These are phyloP conservation scores for Ploettnerulaceae sp. DNA, from an alignment of 2,329 filamentous ascomycete species.

Conservation along the genomic window DNA sequence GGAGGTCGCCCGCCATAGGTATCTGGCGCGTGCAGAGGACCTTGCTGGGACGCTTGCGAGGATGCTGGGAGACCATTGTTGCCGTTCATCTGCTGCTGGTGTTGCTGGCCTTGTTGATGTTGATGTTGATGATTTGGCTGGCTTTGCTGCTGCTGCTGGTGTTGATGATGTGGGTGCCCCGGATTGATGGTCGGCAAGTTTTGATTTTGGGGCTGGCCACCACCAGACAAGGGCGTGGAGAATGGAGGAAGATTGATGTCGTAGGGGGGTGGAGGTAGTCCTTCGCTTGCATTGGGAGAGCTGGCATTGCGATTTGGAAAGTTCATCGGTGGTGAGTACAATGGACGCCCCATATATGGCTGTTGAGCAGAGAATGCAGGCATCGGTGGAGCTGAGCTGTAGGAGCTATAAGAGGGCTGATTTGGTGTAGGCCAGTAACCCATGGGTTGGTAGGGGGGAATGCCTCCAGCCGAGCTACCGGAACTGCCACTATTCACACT, in stretches of 20 bases:
- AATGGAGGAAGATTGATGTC: constrained; percentile 61
- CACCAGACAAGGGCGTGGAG: constrained; percentile 52
- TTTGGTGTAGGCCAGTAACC: constrained; percentile 54
- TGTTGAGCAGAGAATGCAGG: constrained; percentile 30
- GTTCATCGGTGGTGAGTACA: constrained; percentile 53
- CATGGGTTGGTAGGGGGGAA: constrained; percentile 52
- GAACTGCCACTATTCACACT: constrained; percentile 57
- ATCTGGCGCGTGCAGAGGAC: constrained; percentile 55
- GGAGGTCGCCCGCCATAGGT: constrained; percentile 52
- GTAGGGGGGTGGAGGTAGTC: constrained; percentile 62
- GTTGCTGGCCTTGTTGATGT: constrained; percentile 30
- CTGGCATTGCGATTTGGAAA: constrained; percentile 50
- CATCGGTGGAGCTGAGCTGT: constrained; percentile 46
- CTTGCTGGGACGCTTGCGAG: constrained; percentile 46
- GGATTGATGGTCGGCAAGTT: constrained; percentile 34
- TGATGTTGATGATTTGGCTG: constrained; percentile 32
- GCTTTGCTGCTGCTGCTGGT: constrained; percentile 21
- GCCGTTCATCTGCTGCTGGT: constrained; percentile 33
- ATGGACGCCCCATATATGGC: constrained; percentile 41
- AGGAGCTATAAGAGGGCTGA: constrained; percentile 46
- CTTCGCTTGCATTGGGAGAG: constrained; percentile 57
- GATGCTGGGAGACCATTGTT: constrained; percentile 42
- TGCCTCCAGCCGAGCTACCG: constrained; percentile 50
- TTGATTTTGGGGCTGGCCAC: constrained; percentile 24
- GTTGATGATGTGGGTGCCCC: constrained; percentile 33